Evolutionary conservation across 1,284 basidiomycete genomes (phyloP), one percentile per base, ranked within the genome.

Genomic region (Boletus sp.): DNA sequence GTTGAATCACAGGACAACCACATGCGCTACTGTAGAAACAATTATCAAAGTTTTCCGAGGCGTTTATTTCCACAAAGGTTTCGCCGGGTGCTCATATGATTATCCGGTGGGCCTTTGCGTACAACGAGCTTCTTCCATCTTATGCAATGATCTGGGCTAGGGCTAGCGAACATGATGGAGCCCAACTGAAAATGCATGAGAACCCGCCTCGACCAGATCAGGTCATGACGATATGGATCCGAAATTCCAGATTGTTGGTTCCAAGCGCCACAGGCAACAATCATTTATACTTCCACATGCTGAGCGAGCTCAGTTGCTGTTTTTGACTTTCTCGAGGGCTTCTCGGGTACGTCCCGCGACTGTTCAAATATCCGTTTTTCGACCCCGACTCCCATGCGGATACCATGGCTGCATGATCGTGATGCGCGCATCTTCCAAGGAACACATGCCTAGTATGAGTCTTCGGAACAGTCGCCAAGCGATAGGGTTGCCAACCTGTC

Each of bases 211-310:
- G 30, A 39, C 59, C 40, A 19, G 41, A 50, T 56, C 26, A 44
- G 54, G 54, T 36, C 30, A 38, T 46, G 34, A 7, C 27, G 8
- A 32, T 42, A 33, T 36, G 33, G 17, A 41, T 25, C 9, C 51
- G 56, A 44, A 40, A 32, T 49, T 46, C 44, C 43, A 35, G 22
- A 16, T 46, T 49, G 26, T 49, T 40, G 43, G 45, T 46, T 32
- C 26, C 4, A 33, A 41, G 48, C 44, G 55, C 60, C 61, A 66
- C 61, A 51, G 36, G 57, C 44, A 50, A 61, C 50, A 22, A 47
- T 50, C 48, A 48, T 38, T 34, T 34, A 14, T 27, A 38, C 46
- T 40, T 35, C 36, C 26, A n/a, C 33, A 43, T 6, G 39, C 25
- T 46, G 50, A 35, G 42, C 47, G 47, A 44, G 1, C 50, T 56